Evolutionary conservation across 805 yeast genomes (phyloP).

Genomic region (Cyberlindnera xylosilytica): DNA sequence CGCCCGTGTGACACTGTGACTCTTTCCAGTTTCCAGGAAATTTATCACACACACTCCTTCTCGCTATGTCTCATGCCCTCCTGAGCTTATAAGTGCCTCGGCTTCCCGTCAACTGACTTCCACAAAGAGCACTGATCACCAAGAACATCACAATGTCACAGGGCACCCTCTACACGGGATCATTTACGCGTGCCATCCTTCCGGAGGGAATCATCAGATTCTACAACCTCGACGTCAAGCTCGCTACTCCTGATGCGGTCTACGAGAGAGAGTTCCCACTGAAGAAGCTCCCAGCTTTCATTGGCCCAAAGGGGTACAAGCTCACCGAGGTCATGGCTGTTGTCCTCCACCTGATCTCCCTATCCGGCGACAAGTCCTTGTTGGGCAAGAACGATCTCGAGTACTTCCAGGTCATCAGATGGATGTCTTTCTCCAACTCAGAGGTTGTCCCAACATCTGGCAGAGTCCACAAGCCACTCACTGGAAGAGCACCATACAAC

Average conservation of each 20-base stretch:
- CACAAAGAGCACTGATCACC: too few species aligned
- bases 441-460: constrained; percentile 54
- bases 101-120: too few species aligned
- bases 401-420: constrained; percentile 58
- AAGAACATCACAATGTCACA: constrained; percentile 64
- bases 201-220: constrained; percentile 53
- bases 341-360: constrained; percentile 43
- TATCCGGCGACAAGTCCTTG: constrained; percentile 38
- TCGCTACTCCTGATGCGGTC: constrained; percentile 35
- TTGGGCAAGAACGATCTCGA: constrained; percentile 66
- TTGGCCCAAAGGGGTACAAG: constrained; percentile 71
- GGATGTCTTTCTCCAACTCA: constrained; percentile 74
- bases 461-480: constrained; percentile 53
- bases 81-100: too few species aligned
- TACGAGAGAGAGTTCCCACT: constrained; percentile 58
- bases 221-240: constrained; percentile 56
- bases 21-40: too few species aligned
- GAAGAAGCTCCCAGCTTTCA: constrained; percentile 61
- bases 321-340: constrained; percentile 69
- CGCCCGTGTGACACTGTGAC: too few species aligned
- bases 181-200: constrained; percentile 35
- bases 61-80: too few species aligned
- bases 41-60: too few species aligned
- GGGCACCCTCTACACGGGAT: constrained; percentile 57
- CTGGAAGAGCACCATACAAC: constrained; percentile 73